Evolutionary conservation across 1,284 basidiomycete genomes (phyloP).

Genomic region (Takashimella koratensis): DNA sequence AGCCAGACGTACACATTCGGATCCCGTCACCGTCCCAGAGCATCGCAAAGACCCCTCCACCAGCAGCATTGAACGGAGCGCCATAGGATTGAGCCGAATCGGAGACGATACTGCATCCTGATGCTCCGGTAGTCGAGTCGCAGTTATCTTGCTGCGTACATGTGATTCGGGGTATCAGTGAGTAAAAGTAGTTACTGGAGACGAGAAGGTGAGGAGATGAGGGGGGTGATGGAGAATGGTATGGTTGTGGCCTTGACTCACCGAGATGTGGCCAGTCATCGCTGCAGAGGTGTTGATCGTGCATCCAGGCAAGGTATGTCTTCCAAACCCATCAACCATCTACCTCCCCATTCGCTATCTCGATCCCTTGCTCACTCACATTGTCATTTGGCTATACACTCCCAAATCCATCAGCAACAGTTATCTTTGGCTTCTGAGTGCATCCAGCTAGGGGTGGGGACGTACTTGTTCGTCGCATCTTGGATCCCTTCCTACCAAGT

Average conservation of each 20-base stretch:
- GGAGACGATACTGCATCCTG: slow-evolving; percentile 65
- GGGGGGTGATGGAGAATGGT: neutral
- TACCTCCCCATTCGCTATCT: no score
- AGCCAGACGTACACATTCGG: slow-evolving; percentile 63
- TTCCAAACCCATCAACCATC: no score
- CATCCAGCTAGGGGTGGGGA: no score
- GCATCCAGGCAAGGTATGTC: slow-evolving; percentile 43
- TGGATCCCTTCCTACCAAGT: slow-evolving; percentile 47
- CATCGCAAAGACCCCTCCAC: slow-evolving; percentile 73
- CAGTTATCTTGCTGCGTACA: slow-evolving; percentile 16
- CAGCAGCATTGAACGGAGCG: slow-evolving; percentile 60
- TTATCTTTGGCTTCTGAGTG: no score
- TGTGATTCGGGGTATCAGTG: slow-evolving; percentile 17
- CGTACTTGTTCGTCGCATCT: slow-evolving; percentile 37
- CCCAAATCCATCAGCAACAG: no score
- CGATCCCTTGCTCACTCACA: slow-evolving; percentile 34
- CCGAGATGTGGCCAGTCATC: neutral
- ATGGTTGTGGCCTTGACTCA: no score
- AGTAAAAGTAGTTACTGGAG: no score
- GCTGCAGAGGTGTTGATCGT: slow-evolving; percentile 15
- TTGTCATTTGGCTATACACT: slow-evolving; percentile 34
- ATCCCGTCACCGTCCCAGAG: slow-evolving; percentile 66
- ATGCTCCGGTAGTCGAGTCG: slow-evolving; percentile 53
- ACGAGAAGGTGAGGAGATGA: neutral
- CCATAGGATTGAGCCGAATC: slow-evolving; percentile 60